Conservation (phyloP, 164 flowering plant species). For the Tetrastigma voinierianum region DNA sequence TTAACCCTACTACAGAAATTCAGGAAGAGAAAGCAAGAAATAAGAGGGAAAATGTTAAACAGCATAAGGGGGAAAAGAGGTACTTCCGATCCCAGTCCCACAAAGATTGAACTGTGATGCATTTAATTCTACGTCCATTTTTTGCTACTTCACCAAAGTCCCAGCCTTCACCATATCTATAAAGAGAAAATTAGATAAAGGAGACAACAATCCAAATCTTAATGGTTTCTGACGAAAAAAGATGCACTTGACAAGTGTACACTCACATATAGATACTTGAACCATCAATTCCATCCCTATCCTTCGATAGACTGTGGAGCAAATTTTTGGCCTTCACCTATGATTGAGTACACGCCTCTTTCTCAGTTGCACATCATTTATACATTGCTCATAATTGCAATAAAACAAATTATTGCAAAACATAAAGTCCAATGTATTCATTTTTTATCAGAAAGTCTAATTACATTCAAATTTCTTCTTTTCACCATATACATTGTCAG, state of each 20-base stretch:
- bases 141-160: conserved; percentile 96
- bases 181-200: neutral
- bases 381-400: neutral
- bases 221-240: neutral
- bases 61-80: neutral
- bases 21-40: neutral
- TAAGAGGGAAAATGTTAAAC: neutral
- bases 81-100: conserved; percentile 96
- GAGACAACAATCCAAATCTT: neutral
- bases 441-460: too few relatives aligned
- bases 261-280: conserved; percentile 75
- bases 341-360: conserved; percentile 1
- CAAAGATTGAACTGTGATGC: conserved; percentile 86
- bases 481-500: too few relatives aligned
- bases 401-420: neutral
- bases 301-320: conserved; percentile 51
- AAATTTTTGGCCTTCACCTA: conserved; percentile 64
- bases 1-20: neutral
- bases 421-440: too few relatives aligned
- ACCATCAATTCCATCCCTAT: conserved; percentile 73
- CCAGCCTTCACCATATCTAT: conserved; percentile 98
- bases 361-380: neutral
- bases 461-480: too few relatives aligned
- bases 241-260: neutral
- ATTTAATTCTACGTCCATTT: conserved; percentile 87